phyloP scores from a whole-genome alignment of 2,329 filamentous ascomycete species.

The Phoma sp. region DNA sequence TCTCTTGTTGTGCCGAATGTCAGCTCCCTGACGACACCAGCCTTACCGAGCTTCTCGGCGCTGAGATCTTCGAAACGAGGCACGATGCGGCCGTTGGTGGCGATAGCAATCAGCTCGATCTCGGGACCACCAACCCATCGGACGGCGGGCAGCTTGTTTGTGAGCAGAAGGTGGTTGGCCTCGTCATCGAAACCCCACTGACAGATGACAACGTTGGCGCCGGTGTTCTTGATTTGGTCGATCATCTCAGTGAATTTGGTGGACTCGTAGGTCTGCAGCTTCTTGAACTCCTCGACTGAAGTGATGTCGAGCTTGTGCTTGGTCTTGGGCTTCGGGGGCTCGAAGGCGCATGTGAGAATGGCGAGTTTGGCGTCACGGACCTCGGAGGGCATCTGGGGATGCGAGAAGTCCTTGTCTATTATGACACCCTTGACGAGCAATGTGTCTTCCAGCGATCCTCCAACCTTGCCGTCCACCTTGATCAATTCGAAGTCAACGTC shows the following conservation, averaged over 20 bases:
- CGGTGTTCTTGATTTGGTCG: constrained; percentile 94
- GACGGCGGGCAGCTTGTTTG: constrained; percentile 94
- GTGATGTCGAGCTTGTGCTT: constrained; percentile 99
- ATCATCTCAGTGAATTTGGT: constrained; percentile 99
- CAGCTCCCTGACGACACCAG: constrained; percentile 92
- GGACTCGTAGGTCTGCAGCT: constrained; percentile 92
- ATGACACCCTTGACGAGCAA: constrained; percentile 97
- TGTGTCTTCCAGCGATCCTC: constrained; percentile 89
- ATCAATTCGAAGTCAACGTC: constrained; percentile 99
- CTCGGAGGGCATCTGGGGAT: constrained; percentile 97
- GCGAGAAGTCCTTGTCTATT: constrained; percentile 99
- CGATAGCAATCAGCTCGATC: constrained; percentile 98
- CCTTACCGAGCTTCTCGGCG: constrained; percentile 85
- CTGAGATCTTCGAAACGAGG: constrained; percentile 95
- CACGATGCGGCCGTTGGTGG: constrained; percentile 96
- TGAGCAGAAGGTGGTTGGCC: constrained; percentile 94
- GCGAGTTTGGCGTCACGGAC: constrained; percentile 95
- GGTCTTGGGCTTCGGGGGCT: constrained; percentile 98
- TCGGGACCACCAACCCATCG: constrained; percentile 98
- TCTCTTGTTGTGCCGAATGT: constrained; percentile 95
- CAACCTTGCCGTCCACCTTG: constrained; percentile 98
- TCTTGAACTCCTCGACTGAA: constrained; percentile 97
- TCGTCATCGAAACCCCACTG: constrained; percentile 99
- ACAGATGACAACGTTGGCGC: constrained; percentile 96
- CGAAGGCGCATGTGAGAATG: constrained; percentile 96